Evolutionary conservation across 768 basidiomycete genomes (phyloP), one percentile per base, ranked within the genome.

Genomic region (Termitomyces sp.): DNA sequence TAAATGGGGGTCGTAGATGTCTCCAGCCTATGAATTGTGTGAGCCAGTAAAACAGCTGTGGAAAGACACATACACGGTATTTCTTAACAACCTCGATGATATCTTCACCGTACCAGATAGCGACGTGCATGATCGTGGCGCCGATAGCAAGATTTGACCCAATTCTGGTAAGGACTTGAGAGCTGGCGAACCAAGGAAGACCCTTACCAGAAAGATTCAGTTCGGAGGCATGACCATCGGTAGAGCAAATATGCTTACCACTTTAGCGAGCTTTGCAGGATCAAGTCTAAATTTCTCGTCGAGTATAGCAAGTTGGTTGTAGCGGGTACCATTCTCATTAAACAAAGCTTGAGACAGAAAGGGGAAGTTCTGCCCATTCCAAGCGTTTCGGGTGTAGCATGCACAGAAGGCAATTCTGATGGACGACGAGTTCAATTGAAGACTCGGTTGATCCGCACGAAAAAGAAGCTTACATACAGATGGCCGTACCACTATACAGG

Each of bases 311-410:
- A 71, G 67, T 63, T 86, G 84, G 48, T 85, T 66, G 64, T 79
- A 86, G 5, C 65, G 21, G 0, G 80, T 76, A 21, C 60, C 60
- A 44, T 84, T 79, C 61, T 78, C 72, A 59, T 78, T 75, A 64
- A 78, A 83, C 12, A 83, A 63, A 5, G 70, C 65, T 59, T 83
- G 81, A 2, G 78, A 77, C 16, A 82, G 67, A 69, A 84, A 84
- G 1, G 85, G 85, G 71, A 86, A 84, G 61, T 73, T 78, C 62
- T 81, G 77, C 1, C 77, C 78, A 44, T 79, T 66, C 84, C 84
- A 86, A 11, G 76, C 68, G 57, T 88, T 85, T 42, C 66, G 73
- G 11, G 75, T 66, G 40, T 75, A 80, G 45, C 68, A 70, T 0
- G 70, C 73, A 63, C 72, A 76, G 68, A 80, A 80, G 19, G 76